A percentile compares a stretch with the other conserved stretches of the same genome.
phyloP scores from a whole-genome alignment of 2,329 filamentous ascomycete species.

The Metarhizium guizhouense region DNA sequence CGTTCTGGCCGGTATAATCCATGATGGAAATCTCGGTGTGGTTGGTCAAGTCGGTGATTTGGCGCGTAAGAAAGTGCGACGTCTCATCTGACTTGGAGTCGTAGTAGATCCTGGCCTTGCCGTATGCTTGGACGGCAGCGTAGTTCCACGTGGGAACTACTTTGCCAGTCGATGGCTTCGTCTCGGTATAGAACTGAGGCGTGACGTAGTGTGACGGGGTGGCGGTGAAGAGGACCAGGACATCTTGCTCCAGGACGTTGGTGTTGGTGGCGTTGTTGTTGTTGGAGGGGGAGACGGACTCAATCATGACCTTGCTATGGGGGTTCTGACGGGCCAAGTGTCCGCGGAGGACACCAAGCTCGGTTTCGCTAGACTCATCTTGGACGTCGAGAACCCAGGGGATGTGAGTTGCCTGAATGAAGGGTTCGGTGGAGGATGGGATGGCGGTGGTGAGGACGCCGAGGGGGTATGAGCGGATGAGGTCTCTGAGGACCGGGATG shows the following conservation, averaged over 20 bases:
- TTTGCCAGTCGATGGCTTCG: conserved; percentile 55
- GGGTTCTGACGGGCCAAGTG: conserved; percentile 57
- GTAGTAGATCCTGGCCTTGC: conserved; percentile 42
- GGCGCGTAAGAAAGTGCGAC: conserved; percentile 35
- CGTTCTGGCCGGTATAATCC: conserved; percentile 36
- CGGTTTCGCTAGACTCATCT: conserved; percentile 29
- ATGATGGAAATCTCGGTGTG: conserved; percentile 46
- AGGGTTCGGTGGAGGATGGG: conserved; percentile 33
- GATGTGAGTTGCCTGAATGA: conserved; percentile 51
- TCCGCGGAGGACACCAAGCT: conserved; percentile 41
- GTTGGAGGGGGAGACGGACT: conserved; percentile 20
- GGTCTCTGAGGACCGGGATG: conserved; percentile 38
- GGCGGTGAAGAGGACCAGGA: conserved; percentile 53
- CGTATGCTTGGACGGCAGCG: conserved; percentile 54
- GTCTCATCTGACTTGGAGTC: conserved; percentile 39
- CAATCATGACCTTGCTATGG: conserved; percentile 52
- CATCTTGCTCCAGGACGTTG: conserved; percentile 37
- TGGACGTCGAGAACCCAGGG: conserved; percentile 48
- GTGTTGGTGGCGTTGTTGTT: conserved; percentile 8
- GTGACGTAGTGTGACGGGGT: conserved; percentile 56
- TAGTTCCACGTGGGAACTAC: conserved; percentile 63
- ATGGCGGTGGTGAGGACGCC: conserved; percentile 57
- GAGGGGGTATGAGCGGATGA: conserved; percentile 52
- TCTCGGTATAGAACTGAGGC: conserved; percentile 58
- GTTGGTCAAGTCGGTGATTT: conserved; percentile 43